Conservation (phyloP, 371 early-diverging fungal species). For the Mortierella sp. region DNA sequence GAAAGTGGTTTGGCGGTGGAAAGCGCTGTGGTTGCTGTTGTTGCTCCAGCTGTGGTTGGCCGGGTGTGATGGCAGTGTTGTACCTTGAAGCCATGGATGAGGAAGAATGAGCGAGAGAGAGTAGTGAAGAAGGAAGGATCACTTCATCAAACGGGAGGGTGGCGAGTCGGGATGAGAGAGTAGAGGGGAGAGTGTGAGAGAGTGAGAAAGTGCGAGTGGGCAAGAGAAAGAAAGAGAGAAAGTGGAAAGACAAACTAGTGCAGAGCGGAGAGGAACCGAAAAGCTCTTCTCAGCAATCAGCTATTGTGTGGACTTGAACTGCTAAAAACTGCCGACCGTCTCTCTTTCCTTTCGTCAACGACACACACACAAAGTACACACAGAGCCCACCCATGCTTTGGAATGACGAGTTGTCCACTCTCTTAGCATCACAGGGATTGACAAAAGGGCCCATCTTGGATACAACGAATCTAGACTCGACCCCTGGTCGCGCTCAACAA, state of each 20-base stretch:
- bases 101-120: neutral
- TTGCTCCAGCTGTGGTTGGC: conserved; percentile 7
- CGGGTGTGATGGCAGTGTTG: neutral
- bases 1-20: conserved; percentile 18
- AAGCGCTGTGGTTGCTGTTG: conserved; percentile 30
- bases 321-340: too few relatives aligned
- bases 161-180: neutral
- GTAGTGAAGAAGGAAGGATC: neutral
- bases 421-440: neutral
- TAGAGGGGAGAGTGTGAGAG: neutral
- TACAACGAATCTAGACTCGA: neutral
- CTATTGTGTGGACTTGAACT: too few relatives aligned
- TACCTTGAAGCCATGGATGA: conserved; percentile 17
- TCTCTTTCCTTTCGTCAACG: too few relatives aligned
- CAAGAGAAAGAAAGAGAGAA: neutral
- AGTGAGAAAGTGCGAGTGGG: neutral
- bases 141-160: neutral
- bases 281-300: too few relatives aligned
- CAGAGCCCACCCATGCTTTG: conserved; percentile 1
- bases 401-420: neutral
- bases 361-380: neutral
- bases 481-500: too few relatives aligned
- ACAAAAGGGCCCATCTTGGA: neutral
- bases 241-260: conserved; percentile 2
- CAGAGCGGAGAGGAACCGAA: neutral